phyloP scores from a whole-genome alignment of 1,139 yeast genomes.

The Taphrina confusa region DNA sequence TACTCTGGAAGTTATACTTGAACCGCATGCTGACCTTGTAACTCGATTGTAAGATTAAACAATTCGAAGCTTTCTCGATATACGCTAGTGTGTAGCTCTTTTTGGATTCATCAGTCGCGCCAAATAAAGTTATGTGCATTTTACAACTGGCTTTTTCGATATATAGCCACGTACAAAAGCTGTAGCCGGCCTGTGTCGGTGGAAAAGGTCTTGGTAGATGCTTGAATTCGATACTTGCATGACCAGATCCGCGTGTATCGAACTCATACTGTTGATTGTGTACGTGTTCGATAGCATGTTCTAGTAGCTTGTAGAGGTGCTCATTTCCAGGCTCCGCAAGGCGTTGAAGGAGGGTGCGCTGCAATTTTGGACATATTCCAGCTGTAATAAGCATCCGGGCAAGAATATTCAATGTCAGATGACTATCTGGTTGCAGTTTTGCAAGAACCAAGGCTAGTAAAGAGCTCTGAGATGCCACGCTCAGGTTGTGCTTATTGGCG shows the following conservation, averaged over 20 bases:
- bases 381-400: background rate
- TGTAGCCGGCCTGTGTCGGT: conserved; percentile 40
- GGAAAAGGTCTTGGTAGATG: conserved; percentile 16
- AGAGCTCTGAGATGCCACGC: background rate
- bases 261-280: conserved; percentile 17
- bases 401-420: background rate
- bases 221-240: conserved; percentile 27
- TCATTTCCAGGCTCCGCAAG: background rate
- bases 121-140: conserved; percentile 40
- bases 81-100: conserved; percentile 40
- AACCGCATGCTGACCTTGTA: conserved; percentile 39
- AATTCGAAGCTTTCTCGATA: conserved; percentile 40
- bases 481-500: background rate
- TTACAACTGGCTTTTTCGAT: conserved; percentile 38
- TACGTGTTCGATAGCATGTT: background rate
- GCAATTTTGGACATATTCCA: background rate
- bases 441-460: background rate
- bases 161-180: conserved; percentile 40
- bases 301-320: background rate
- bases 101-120: conserved; percentile 39
- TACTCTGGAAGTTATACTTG: conserved; percentile 38
- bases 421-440: background rate
- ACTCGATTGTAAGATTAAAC: conserved; percentile 40
- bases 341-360: background rate
- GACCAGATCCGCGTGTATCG: conserved; percentile 16